Percentiles rank a stretch among this genome's conserved stretches.
These are phyloP conservation scores for Aspergillus sparsus DNA, from an alignment of 495 filamentous ascomycete species.

Conservation along the genomic window DNA sequence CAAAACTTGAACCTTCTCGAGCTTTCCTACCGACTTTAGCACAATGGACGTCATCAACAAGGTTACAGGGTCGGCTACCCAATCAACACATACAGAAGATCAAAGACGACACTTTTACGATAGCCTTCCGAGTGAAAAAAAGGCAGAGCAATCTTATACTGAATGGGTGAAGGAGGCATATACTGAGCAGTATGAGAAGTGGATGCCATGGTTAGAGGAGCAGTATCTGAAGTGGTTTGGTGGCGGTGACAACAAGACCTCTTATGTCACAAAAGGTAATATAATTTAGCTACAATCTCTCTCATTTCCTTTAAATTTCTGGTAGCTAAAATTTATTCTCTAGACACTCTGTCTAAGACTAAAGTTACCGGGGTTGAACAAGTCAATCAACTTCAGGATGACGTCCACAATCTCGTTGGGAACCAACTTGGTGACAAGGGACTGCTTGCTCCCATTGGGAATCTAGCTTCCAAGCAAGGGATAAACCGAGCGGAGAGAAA, in stretches of 20 bases:
- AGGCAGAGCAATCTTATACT: conserved; percentile 37
- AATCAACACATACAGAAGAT: conserved; percentile 22
- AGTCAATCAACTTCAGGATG: conserved; percentile 65
- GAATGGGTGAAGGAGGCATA: conserved; percentile 61
- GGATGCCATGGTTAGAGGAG: conserved; percentile 78
- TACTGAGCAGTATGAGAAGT: conserved; percentile 66
- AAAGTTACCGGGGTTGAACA: conserved; percentile 65
- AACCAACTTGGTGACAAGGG: conserved; percentile 66
- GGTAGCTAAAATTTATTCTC: background rate
- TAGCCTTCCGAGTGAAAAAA: conserved; percentile 16
- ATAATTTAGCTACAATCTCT: background rate
- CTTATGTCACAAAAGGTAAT: conserved; percentile 62
- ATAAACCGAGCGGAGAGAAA: conserved; percentile 62
- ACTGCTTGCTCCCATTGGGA: conserved; percentile 59
- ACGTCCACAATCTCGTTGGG: conserved; percentile 56
- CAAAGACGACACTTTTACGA: conserved; percentile 24
- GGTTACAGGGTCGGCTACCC: conserved; percentile 5
- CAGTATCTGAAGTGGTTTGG: conserved; percentile 68
- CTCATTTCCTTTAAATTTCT: background rate
- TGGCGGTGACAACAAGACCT: conserved; percentile 68
- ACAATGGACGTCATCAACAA: conserved; percentile 15
- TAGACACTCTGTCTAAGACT: conserved; percentile 63
- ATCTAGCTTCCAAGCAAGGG: conserved; percentile 61
- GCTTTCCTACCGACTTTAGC: background rate
- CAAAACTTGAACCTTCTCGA: too few species aligned